These are phyloP conservation scores for Colletotrichum sp. DNA, from an alignment of 2,329 filamentous ascomycete genomes.

Conservation along the genomic window DNA sequence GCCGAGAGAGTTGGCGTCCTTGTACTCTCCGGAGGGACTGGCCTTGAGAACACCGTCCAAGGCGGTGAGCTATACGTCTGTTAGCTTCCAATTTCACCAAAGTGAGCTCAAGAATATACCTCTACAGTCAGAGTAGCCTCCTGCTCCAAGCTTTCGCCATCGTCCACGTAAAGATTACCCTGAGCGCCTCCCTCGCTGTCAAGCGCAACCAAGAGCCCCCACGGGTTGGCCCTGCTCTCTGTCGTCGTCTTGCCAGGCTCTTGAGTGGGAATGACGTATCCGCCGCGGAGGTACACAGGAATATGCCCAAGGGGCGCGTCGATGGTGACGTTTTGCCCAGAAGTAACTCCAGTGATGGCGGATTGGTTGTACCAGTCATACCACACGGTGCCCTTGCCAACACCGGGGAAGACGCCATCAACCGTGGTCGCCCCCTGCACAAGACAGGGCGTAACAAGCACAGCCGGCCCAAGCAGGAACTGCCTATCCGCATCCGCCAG, in stretches of 20 bases:
- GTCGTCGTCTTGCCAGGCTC: constrained; percentile 71
- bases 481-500: constrained; percentile 71
- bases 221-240: constrained; percentile 66
- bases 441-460: constrained; percentile 73
- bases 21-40: constrained; percentile 53
- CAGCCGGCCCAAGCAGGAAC: constrained; percentile 70
- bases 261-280: constrained; percentile 70
- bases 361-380: constrained; percentile 82
- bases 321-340: constrained; percentile 34
- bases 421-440: constrained; percentile 66
- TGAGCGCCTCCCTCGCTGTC: constrained; percentile 57
- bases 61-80: constrained; percentile 41
- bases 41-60: constrained; percentile 50
- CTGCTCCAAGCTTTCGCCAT: constrained; percentile 67
- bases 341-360: constrained; percentile 45
- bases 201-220: constrained; percentile 70
- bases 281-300: constrained; percentile 73
- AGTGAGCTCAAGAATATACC: constrained; percentile 30
- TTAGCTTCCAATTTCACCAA: constrained; percentile 4
- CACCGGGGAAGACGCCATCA: constrained; percentile 72
- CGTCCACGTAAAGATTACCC: constrained; percentile 74
- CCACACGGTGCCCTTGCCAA: constrained; percentile 56
- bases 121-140: constrained; percentile 57
- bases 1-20: constrained; percentile 61
- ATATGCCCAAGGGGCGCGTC: constrained; percentile 52